Conservation (phyloP, 1,139 yeast genomes). For the Magnusiomyces ingens region DNA sequence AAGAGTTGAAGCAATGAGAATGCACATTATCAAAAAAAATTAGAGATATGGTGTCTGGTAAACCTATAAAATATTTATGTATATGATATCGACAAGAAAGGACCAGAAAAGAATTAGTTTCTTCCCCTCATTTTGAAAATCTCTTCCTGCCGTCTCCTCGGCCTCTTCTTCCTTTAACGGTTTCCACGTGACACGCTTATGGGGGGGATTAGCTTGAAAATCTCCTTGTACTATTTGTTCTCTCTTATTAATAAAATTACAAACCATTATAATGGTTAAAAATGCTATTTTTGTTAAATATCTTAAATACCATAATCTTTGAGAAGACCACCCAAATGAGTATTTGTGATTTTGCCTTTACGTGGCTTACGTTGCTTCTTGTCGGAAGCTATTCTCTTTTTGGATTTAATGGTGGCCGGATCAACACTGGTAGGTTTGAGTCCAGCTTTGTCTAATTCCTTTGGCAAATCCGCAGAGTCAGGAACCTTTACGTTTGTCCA, state of each 20-base stretch:
- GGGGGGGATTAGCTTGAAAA: too few relatives aligned
- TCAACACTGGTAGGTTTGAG: constrained; percentile 95
- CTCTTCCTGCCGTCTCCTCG: too few relatives aligned
- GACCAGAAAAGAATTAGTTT: neutral
- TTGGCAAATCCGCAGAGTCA: constrained; percentile 70
- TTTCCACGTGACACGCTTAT: too few relatives aligned
- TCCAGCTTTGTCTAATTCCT: constrained; percentile 70
- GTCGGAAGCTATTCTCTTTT: constrained; percentile 41
- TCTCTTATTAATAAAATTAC: too few relatives aligned
- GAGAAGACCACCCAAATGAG: constrained; percentile 92
- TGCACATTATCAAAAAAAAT: constrained; percentile 46
- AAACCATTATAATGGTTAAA: too few relatives aligned
- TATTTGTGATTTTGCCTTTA: constrained; percentile 88
- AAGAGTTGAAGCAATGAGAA: constrained; percentile 50
- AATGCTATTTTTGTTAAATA: too few relatives aligned
- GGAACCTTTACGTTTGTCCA: constrained; percentile 82
- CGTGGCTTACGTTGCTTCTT: constrained; percentile 88
- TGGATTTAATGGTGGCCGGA: constrained; percentile 76
- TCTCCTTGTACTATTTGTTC: too few relatives aligned
- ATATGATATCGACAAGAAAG: neutral
- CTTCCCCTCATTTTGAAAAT: too few relatives aligned
- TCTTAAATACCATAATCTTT: constrained; percentile 54
- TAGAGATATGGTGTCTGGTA: neutral
- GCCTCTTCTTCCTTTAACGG: too few relatives aligned
- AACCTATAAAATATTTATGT: neutral